Evolutionary conservation across 345 rosid species (phyloP), one percentile per base, ranked within the genome.

Genomic region (Pelargonium nanum): DNA sequence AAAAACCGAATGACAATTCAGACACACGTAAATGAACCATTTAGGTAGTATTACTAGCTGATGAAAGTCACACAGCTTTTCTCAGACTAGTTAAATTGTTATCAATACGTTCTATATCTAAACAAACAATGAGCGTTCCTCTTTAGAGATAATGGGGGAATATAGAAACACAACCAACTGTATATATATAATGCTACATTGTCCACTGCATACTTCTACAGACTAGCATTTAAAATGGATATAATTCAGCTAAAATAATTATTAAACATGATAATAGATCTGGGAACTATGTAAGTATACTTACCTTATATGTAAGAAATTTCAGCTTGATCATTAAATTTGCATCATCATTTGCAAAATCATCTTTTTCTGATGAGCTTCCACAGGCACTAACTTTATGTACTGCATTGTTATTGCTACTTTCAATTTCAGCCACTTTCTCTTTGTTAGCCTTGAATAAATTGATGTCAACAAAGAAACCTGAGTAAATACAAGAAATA

Each of bases 261-360:
- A 51, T 48, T 23, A 19, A 24, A 19, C 51, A 61, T 22, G 34
- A 22, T 8, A 12, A 53, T 66, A 25, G 25, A 25, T 32, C 17
- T 30, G 20, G 26, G 53, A 55, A 53, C 19, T 22, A 13, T 40
- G 26, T 5, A 56, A 44, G 44, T 56, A 44, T 25, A 58, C 20
- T 20, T 83, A 85, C 99, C 95, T 92, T 92, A 68, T 92, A 92
- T 7, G 97, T 81, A 56, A 92, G 99, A 65, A 92, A 87, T 72
- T 92, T 92, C 70, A 92, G 26, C 78, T 92, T 92, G 68, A 89
- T 87, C 99, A 92, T 92, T 63, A 92, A 66, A 76, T 89, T 89
- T 63, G 91, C 80, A 77, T 92, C 97, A 53, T 81, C 90, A 72
- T 87, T 91, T 52, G 91, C 91, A 73, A 93, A 81, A 70, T 71